Conservation (phyloP, 352 stramenopile species). For the Peronosclerospora sorghi region DNA sequence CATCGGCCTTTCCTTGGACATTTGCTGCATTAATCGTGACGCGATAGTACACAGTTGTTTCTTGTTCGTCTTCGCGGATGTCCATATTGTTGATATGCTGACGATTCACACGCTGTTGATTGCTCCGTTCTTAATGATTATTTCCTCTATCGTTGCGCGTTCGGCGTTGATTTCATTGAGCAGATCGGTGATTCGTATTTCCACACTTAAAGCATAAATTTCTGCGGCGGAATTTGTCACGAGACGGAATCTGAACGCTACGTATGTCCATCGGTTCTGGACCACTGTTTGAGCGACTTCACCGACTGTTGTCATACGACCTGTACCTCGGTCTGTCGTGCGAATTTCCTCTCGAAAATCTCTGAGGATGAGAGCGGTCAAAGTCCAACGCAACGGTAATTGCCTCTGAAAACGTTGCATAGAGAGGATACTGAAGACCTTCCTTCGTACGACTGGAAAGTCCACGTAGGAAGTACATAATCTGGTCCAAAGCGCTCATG, state of each 20-base stretch:
- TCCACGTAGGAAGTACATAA: neutral
- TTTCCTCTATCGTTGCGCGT: neutral
- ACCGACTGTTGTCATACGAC: constrained; percentile 2
- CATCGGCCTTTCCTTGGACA: neutral
- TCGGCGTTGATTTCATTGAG: neutral
- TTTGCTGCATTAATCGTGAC: neutral
- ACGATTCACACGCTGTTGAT: neutral
- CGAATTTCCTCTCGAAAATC: neutral
- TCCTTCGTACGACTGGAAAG: neutral
- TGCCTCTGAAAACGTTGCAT: neutral
- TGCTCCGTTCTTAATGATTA: neutral
- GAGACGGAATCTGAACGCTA: constrained; percentile 3
- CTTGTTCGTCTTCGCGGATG: neutral
- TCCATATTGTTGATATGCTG: neutral
- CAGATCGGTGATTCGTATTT: neutral
- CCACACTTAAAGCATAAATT: constrained; percentile 5
- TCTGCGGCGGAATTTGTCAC: constrained; percentile 1
- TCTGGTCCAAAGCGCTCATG: no score
- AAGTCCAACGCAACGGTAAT: neutral
- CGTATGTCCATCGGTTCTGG: constrained; percentile 6
- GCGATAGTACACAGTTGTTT: neutral
- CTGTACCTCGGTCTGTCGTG: constrained; percentile 1
- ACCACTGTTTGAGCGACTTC: neutral
- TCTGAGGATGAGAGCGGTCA: neutral
- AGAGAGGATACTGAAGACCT: neutral